Evolutionary conservation across 2,329 filamentous ascomycete genomes (phyloP), one percentile per base, ranked within the genome.

Genomic region (Hymenoscyphus linearis): DNA sequence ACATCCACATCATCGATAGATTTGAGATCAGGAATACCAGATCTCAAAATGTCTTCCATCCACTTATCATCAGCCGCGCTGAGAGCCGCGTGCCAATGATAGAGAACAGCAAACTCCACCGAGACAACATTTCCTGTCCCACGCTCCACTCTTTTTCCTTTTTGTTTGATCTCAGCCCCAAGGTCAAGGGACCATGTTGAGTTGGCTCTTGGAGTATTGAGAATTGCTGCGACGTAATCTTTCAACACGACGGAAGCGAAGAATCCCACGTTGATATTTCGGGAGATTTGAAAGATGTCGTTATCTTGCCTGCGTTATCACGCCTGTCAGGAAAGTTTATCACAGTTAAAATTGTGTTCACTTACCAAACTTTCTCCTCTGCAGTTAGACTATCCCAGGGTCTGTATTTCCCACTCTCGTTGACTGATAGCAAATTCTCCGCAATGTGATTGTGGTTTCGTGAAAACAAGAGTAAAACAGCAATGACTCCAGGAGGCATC

Each of bases 241-340:
- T 74, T 76, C 44, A 79, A 63, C 1, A 79, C 77, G 3, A 79
- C 75, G 0, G 75, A 73, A 2, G 76, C 76, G 67, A 79, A 79
- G 67, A 77, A 79, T 36, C 77, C 77, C 18, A 78, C 76, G 60
- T 79, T 80, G 65, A 79, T 78, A 63, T 78, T 78, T 50, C 77
- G 73, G 14, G 74, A 67, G 13, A 78, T 66, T 62, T 80, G 78
- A 67, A 80, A 80, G 60, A 80, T 73, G 59, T 80, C 78, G 55
- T 80, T 75, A 68, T 77, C 78, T 74, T 79, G 77, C 73, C 76
- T 77, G 53, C 58, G 54, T 60, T 26, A 14, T 18, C 16, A 31
- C 16, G 12, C 26, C 2, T 54, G 34, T 60, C 25, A 56, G 40
- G 53, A n/a, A 31, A 14, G 18, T 22, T 5, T 27, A 25, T 3